Evolutionary conservation across 2,329 filamentous ascomycete species (phyloP), one percentile per base, ranked within the genome.

Genomic region (Cladosporium sp.): DNA sequence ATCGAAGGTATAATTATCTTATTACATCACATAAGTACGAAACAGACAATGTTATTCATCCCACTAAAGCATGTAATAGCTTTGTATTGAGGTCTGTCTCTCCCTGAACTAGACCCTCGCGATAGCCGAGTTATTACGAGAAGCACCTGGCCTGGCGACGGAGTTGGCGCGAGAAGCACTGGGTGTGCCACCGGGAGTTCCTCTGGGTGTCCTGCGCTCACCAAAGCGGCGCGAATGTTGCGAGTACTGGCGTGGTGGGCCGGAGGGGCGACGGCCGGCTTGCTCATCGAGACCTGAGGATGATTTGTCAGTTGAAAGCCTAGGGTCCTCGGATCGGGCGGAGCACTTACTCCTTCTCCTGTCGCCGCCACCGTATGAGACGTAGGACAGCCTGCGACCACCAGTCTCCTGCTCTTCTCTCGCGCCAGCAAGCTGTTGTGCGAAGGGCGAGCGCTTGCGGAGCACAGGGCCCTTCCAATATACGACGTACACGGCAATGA

Each of bases 381-480:
- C 24, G 44, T 60, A 58, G 49, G 66, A 66, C 58, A 66, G 54
- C 34, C 69, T 56, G 57, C 70, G 49, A 22, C 66, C 61, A 20
- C 65, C 62, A 32, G 63, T 40, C 40, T 66, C 59, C 24, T 65
- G 42, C 35, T 64, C 60, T 50, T 63, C 59, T 34, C 64, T 58
- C 15, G 61, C 39, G 47, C 63, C 58, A 37, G 71, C 61, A 37
- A 79, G 66, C 58, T 76, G 70, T 66, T 80, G 74, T 4, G 82
- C 81, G 65, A 84, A 84, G 35, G 77, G 75, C 32, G 78, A 81
- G 39, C 73, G 75, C 28, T 69, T 75, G 3, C 83, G 73, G 34
- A 85, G 77, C 9, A 71, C 67, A 0, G 81, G 78, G 0, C 83
- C 83, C 60, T 83, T 80, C 72, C 73, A 79, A 63, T 85, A 85